phyloP scores from a whole-genome alignment of 176 grass and related monocot genomes.

The Cymbopogon citratus region DNA sequence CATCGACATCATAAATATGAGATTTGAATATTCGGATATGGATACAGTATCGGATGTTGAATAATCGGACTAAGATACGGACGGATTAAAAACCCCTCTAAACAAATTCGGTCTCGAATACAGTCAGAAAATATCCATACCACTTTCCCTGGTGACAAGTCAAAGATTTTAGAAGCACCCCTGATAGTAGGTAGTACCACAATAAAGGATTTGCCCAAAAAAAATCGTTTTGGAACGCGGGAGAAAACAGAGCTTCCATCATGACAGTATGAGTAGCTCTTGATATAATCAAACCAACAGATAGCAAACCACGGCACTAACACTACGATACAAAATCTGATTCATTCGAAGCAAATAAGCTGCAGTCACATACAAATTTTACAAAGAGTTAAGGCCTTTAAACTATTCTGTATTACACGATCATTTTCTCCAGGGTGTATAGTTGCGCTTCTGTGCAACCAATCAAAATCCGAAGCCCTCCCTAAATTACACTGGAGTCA shows the following conservation, averaged over 20 bases:
- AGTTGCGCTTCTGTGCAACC: not conserved
- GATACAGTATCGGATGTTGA: no score
- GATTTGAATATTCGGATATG: no score
- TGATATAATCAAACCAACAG: no score
- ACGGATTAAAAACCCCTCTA: no score
- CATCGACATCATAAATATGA: no score
- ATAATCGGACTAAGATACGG: no score
- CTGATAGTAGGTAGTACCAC: not conserved
- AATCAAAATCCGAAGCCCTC: not conserved
- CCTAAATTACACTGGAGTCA: conserved; percentile 3
- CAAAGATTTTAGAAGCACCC: not conserved
- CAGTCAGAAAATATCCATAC: no score
- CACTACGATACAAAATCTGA: not conserved
- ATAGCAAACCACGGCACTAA: not conserved
- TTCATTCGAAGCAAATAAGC: not conserved
- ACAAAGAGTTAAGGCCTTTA: not conserved
- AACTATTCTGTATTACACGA: not conserved
- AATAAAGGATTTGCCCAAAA: not conserved
- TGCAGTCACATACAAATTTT: conserved; percentile 9
- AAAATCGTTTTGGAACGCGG: not conserved
- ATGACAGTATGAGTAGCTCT: no score
- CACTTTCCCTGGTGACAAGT: no score
- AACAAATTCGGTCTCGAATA: no score
- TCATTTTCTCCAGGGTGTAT: not conserved
- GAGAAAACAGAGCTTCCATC: not conserved